A percentile compares a stretch with the other conserved stretches of the same genome.
Conservation (phyloP, 352 stramenopile species). For the Phytophthora foliorum region DNA sequence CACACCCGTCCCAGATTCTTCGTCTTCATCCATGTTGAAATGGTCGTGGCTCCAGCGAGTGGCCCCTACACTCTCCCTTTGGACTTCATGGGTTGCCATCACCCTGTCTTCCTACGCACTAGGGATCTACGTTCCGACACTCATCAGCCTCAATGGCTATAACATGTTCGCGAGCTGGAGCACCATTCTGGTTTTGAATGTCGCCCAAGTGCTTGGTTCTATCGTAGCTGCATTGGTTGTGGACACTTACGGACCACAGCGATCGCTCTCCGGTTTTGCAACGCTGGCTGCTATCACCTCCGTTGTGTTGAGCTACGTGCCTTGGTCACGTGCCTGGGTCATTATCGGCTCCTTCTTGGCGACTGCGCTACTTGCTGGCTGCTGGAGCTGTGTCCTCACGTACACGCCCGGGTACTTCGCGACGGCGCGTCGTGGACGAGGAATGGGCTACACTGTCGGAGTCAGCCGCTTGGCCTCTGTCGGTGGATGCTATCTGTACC, state of each 20-base stretch:
- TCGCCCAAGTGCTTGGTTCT: constrained; percentile 27
- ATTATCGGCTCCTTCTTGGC: constrained; percentile 17
- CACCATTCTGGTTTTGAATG: constrained; percentile 18
- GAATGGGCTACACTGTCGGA: constrained; percentile 30
- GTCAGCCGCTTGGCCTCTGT: constrained; percentile 25
- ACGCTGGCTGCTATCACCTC: constrained; percentile 3
- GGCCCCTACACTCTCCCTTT: constrained; percentile 31
- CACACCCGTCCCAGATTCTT: not conserved
- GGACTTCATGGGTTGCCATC: constrained; percentile 38
- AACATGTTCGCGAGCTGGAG: constrained; percentile 32
- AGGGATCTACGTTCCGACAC: constrained; percentile 32
- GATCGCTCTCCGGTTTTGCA: constrained; percentile 8
- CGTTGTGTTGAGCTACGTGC: constrained; percentile 25
- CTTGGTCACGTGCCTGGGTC: constrained; percentile 8
- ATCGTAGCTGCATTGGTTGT: constrained; percentile 21
- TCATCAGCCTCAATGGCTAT: constrained; percentile 40
- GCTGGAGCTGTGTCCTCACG: constrained; percentile 33
- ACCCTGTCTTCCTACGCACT: constrained; percentile 41
- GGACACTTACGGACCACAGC: constrained; percentile 15
- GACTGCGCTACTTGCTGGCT: constrained; percentile 20
- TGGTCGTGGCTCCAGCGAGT: not conserved
- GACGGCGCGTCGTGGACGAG: constrained; percentile 18
- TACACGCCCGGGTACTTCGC: constrained; percentile 23
- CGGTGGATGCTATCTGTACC: constrained; percentile 27
- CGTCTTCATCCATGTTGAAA: not conserved